Percentiles rank a stretch among this genome's conserved stretches.
Evolutionary conservation across 2,329 filamentous ascomycete genomes (phyloP).

Genomic region (Cercospora zeina): DNA sequence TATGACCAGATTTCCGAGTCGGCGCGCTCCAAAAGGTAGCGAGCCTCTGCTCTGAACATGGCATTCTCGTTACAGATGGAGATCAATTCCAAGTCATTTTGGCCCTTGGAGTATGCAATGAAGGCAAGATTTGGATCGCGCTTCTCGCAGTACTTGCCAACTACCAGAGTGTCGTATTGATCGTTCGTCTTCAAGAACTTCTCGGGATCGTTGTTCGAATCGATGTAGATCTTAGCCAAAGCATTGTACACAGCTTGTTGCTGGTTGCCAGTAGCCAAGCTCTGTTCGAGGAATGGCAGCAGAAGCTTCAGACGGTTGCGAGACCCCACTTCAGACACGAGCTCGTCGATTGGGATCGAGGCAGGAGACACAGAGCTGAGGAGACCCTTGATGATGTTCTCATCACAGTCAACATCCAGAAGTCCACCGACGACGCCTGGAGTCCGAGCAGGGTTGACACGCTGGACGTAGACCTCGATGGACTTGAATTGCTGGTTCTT

Average conservation of each 20-base stretch:
- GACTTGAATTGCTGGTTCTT: conserved; percentile 99
- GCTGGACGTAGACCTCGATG: conserved; percentile 96
- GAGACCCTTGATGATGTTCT: conserved; percentile 91
- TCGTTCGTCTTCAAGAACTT: conserved; percentile 97
- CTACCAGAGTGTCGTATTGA: conserved; percentile 84
- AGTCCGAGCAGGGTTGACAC: conserved; percentile 87
- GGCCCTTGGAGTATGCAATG: conserved; percentile 93
- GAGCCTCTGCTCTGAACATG: conserved; percentile 99
- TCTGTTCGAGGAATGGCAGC: conserved; percentile 92
- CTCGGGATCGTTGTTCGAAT: conserved; percentile 97
- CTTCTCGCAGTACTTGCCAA: conserved; percentile 99
- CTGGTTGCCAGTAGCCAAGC: conserved; percentile 83
- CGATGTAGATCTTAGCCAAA: conserved; percentile 98
- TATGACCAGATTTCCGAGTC: conserved; percentile 92
- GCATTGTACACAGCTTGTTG: conserved; percentile 97
- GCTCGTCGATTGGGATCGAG: conserved; percentile 87
- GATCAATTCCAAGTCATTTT: conserved; percentile 95
- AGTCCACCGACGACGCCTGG: conserved; percentile 91
- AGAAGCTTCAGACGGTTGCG: conserved; percentile 94
- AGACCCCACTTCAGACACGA: conserved; percentile 91
- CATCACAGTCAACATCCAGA: conserved; percentile 95
- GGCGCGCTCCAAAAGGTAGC: conserved; percentile 87
- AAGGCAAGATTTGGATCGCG: conserved; percentile 93
- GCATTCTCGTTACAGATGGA: conserved; percentile 98
- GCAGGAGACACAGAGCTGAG: conserved; percentile 79